Percentiles rank a stretch among this genome's conserved stretches.
Evolutionary conservation across 768 basidiomycete species (phyloP).

Genomic region (Kondoa malvinella): DNA sequence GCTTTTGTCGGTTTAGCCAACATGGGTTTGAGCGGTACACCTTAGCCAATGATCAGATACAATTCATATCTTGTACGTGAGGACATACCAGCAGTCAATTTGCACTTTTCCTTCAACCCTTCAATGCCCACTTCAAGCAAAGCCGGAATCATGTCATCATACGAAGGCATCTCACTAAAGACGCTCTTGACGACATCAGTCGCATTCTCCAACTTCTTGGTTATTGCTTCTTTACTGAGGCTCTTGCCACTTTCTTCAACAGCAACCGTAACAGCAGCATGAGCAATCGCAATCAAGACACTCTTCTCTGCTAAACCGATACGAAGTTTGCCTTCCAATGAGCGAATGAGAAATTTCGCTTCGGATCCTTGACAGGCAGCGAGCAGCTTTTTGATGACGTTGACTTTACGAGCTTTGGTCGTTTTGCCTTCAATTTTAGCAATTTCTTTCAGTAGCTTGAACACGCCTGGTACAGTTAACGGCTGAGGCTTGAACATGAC

Average conservation of each 20-base stretch:
- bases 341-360: conserved; percentile 91
- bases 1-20: conserved; percentile 98
- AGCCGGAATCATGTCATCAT: conserved; percentile 81
- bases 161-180: conserved; percentile 85
- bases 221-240: conserved; percentile 60
- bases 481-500: conserved; percentile 87
- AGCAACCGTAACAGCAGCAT: conserved; percentile 60
- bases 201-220: conserved; percentile 56
- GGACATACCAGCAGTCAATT: conserved; percentile 61
- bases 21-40: conserved; percentile 93
- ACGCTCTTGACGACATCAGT: conserved; percentile 66
- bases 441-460: conserved; percentile 72
- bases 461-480: conserved; percentile 69
- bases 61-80: neutral
- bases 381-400: conserved; percentile 80
- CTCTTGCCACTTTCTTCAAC: conserved; percentile 33
- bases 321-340: conserved; percentile 86
- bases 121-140: conserved; percentile 61
- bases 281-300: conserved; percentile 69
- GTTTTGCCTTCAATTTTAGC: conserved; percentile 42
- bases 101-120: conserved; percentile 55
- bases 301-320: conserved; percentile 95
- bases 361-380: conserved; percentile 58
- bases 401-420: conserved; percentile 91
- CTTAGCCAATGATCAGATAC: conserved; percentile 20